Conservation (phyloP, 495 filamentous ascomycete species). For the Tuber borchii region DNA sequence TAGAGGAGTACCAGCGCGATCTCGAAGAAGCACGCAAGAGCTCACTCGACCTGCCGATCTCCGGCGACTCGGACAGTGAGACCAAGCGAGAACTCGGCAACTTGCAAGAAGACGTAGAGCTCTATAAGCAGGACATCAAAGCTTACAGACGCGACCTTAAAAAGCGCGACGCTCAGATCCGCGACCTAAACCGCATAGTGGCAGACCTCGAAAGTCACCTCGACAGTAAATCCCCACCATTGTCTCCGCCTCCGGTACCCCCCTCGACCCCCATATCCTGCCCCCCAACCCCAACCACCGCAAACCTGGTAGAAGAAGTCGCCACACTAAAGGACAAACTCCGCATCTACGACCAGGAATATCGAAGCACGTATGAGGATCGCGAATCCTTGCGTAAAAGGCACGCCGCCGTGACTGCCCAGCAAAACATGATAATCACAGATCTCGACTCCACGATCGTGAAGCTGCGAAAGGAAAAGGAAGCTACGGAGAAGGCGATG, state of each 20-base stretch:
- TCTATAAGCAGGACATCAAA: conserved; percentile 36
- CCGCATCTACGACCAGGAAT: conserved; percentile 26
- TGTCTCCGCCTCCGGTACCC: conserved; percentile 6
- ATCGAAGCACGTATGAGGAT: conserved; percentile 20
- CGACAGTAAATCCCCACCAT: conserved; percentile 19
- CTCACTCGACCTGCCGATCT: background rate
- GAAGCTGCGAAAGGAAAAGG: conserved; percentile 21
- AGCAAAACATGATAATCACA: conserved; percentile 26
- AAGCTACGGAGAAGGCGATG: conserved; percentile 19
- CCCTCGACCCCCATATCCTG: conserved; percentile 16
- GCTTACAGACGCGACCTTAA: conserved; percentile 38
- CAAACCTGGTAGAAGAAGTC: conserved; percentile 10
- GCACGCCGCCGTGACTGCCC: conserved; percentile 23
- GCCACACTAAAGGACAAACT: conserved; percentile 12
- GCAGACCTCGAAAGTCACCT: conserved; percentile 27
- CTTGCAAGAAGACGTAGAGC: conserved; percentile 30
- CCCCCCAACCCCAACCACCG: conserved; percentile 10
- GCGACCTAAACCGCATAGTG: conserved; percentile 21
- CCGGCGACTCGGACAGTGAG: background rate
- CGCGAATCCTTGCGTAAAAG: conserved; percentile 24
- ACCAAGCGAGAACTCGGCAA: conserved; percentile 10
- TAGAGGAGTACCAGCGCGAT: conserved; percentile 28
- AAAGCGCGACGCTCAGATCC: conserved; percentile 31
- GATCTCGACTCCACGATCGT: conserved; percentile 22
- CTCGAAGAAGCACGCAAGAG: conserved; percentile 13